A percentile compares a stretch with the other conserved stretches of the same genome.
These are phyloP conservation scores for Crepidotus sp. DNA, from an alignment of 1,284 basidiomycete species.

Conservation along the genomic window DNA sequence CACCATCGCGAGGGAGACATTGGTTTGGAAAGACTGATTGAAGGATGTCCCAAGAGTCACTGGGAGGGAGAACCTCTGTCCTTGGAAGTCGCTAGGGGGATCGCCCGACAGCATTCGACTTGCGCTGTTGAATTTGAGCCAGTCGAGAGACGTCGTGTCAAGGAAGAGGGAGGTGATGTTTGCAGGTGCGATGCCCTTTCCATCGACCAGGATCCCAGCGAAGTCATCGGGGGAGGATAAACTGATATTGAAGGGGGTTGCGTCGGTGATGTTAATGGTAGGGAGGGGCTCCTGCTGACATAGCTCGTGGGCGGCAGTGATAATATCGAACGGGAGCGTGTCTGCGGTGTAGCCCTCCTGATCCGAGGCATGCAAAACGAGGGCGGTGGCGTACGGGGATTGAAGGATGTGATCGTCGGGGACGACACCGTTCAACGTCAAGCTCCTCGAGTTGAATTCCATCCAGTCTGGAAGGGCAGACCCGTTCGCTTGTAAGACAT, in stretches of 20 bases:
- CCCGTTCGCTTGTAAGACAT: conserved; percentile 57
- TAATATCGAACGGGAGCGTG: conserved; percentile 44
- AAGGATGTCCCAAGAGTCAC: conserved; percentile 52
- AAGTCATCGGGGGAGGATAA: conserved; percentile 53
- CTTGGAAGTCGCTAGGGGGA: conserved; percentile 34
- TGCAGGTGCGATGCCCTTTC: conserved; percentile 39
- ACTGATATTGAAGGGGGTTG: conserved; percentile 46
- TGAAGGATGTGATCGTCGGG: conserved; percentile 37
- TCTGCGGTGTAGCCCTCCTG: conserved; percentile 53
- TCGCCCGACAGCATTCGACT: conserved; percentile 56
- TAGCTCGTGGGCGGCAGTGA: conserved; percentile 59
- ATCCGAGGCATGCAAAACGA: conserved; percentile 59
- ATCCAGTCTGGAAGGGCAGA: conserved; percentile 72
- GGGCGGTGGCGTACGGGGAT: conserved; percentile 35
- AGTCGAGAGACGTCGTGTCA: conserved; percentile 49
- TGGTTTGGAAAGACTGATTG: conserved; percentile 59
- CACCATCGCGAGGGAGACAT: conserved; percentile 53
- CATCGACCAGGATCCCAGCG: conserved; percentile 54
- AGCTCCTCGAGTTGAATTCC: conserved; percentile 51
- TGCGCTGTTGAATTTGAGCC: conserved; percentile 56
- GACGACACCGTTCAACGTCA: conserved; percentile 76
- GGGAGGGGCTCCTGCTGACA: conserved; percentile 42
- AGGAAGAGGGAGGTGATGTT: conserved; percentile 46
- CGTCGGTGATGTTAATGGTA: conserved; percentile 58
- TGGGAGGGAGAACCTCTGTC: conserved; percentile 39